phyloP scores from a whole-genome alignment of 176 grass and related monocot genomes.

The Oryza glumipatula region DNA sequence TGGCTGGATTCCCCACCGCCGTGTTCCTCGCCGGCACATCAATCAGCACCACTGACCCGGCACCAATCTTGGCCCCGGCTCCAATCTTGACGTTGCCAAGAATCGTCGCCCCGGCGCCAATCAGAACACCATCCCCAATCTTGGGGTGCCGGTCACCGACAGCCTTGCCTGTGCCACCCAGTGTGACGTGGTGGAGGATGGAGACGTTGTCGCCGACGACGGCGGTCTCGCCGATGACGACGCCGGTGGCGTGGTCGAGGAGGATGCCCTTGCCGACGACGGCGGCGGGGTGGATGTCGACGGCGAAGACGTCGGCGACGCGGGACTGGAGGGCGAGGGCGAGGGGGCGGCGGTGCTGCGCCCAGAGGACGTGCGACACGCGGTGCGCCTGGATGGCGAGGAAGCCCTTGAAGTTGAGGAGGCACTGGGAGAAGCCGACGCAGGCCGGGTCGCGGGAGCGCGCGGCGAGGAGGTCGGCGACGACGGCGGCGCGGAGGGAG shows the following conservation, averaged over 20 bases:
- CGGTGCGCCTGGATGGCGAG: constrained; percentile 92
- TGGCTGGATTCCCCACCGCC: constrained; percentile 85
- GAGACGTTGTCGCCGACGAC: constrained; percentile 95
- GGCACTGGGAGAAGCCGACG: constrained; percentile 77
- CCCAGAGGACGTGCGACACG: constrained; percentile 86
- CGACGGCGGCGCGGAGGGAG: constrained; percentile 55
- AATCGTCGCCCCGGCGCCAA: constrained; percentile 92
- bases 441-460: constrained; percentile 76
- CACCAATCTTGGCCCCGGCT: constrained; percentile 84
- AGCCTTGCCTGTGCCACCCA: constrained; percentile 91
- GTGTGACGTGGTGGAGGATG: constrained; percentile 96
- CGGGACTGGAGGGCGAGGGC: constrained; percentile 90
- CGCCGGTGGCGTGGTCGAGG: constrained; percentile 88
- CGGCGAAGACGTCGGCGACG: constrained; percentile 90
- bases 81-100: constrained; percentile 90
- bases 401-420: constrained; percentile 97
- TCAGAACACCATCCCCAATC: constrained; percentile 81
- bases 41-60: constrained; percentile 84
- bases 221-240: constrained; percentile 94
- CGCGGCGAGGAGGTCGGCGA: constrained; percentile 75
- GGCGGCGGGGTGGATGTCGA: constrained; percentile 91
- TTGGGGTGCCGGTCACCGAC: constrained; percentile 92
- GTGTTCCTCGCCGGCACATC: constrained; percentile 74
- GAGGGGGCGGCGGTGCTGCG: constrained; percentile 63
- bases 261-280: constrained; percentile 78